These are phyloP conservation scores for Candida khao-thaluensis DNA, from an alignment of 805 yeast genomes.

Conservation along the genomic window DNA sequence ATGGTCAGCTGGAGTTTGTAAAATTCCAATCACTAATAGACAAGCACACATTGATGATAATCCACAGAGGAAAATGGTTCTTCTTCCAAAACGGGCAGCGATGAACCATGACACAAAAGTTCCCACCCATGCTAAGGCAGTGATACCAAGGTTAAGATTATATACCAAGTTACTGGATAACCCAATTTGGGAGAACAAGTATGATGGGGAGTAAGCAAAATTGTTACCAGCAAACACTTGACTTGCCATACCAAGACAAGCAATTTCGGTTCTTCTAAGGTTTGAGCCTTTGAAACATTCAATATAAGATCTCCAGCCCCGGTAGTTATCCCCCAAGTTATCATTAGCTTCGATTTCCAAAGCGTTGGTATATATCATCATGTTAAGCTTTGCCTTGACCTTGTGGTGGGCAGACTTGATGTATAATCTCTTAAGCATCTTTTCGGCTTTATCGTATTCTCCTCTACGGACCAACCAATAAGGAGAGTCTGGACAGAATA, in stretches of 20 bases:
- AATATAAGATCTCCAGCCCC: constrained; percentile 16
- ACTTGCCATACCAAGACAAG: constrained; percentile 42
- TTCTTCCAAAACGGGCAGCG: constrained; percentile 41
- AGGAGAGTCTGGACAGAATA: constrained; percentile 57
- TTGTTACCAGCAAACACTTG: constrained; percentile 49
- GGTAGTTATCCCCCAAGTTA: constrained; percentile 15
- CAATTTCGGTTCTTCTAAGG: constrained; percentile 51
- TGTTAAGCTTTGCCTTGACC: constrained; percentile 41
- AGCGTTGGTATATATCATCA: constrained; percentile 46
- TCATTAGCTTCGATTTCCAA: constrained; percentile 26
- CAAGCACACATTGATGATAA: constrained; percentile 29
- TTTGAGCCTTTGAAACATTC: constrained; percentile 52
- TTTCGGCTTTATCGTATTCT: constrained; percentile 41
- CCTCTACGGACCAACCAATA: constrained; percentile 52
- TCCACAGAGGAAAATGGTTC: constrained; percentile 38
- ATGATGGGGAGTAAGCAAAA: constrained; percentile 48
- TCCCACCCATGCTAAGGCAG: constrained; percentile 45
- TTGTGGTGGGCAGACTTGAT: constrained; percentile 33
- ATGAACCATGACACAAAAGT: constrained; percentile 45
- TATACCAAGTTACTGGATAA: constrained; percentile 41
- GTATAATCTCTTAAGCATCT: constrained; percentile 35
- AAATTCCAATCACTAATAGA: constrained; percentile 44
- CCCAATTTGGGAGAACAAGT: constrained; percentile 53
- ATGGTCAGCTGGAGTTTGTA: constrained; percentile 36
- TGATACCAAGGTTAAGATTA: constrained; percentile 46